Base-by-base conservation (phyloP, 495 filamentous ascomycete species). In the Darksidea phi region DNA sequence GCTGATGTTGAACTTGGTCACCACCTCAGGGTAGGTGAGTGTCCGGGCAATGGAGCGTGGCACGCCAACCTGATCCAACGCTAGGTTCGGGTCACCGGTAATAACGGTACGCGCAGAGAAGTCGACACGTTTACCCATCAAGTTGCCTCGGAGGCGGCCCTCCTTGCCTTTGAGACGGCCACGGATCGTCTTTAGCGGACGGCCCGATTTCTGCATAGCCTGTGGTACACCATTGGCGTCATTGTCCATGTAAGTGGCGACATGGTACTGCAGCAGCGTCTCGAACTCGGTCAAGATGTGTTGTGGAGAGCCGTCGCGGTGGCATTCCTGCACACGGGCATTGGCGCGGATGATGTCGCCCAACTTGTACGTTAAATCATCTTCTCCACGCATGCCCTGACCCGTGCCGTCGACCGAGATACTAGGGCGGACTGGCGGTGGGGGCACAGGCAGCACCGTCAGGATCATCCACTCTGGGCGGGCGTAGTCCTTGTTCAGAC, bases 101-200 rank as follows among this genome's bases (percentile, higher is more conserved):
- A 97, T 98, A 74, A 99, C 94, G 25, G 94, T 99, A 86, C 94
- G 95, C 17, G 94, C 95, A 0, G 94, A 99, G 74, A 99, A 99
- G 70, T 99, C 94, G 32, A 99, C 94, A 82, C 94, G 94, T 76
- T 99, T 99, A 41, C 94, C 94, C 94, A 98, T 98, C 78, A 97
- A 80, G 71, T 97, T 99, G 67, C 95, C 94, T 73, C 94, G 89
- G 15, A 99, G 80, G 76, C 94, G 90, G 69, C 94, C 94, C 74
- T 99, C 94, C 71, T 99, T 99, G 56, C 95, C 94, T 80, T 99
- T 99, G 66, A 99, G 76, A 77, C 94, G 91, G 60, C 89, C 91
- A 51, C 94, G 90, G 66, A 99, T 92, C 23, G 91, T 88, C 77
- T 99, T 99, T 60, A 99, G 88, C 0, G 94, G 92, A 63, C 94